Percentiles rank a stretch among this genome's conserved stretches.
phyloP scores from a whole-genome alignment of 148 eudicot species.

The Linanthus parryae region DNA sequence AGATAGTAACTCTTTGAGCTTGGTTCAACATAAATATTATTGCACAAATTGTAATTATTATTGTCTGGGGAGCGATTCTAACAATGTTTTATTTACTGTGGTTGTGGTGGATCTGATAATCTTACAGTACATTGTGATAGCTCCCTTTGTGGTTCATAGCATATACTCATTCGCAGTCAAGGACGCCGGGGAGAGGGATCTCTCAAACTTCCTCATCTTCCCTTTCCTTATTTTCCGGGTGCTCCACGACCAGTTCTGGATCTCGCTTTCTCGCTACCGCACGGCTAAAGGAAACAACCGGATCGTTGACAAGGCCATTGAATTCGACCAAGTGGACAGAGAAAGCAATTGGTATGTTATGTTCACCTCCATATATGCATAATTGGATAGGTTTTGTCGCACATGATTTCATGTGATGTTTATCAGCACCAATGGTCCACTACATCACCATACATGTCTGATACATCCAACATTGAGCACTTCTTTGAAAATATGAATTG shows the following conservation, averaged over 20 bases:
- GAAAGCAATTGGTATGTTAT: conserved; percentile 49
- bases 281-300: conserved; percentile 54
- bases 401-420: too few relatives aligned
- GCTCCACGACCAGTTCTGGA: conserved; percentile 68
- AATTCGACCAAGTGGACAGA: conserved; percentile 71
- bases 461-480: too few relatives aligned
- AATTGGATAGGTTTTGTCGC: too few relatives aligned
- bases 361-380: not conserved
- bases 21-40: too few relatives aligned
- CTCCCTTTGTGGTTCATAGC: conserved; percentile 42
- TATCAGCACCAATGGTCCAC: too few relatives aligned
- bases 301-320: conserved; percentile 57
- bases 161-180: conserved; percentile 19
- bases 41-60: too few relatives aligned
- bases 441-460: too few relatives aligned
- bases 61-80: too few relatives aligned
- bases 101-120: too few relatives aligned
- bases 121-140: conserved; percentile 26
- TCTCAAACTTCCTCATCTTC: conserved; percentile 9
- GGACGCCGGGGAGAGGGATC: conserved; percentile 22
- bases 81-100: too few relatives aligned
- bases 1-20: too few relatives aligned
- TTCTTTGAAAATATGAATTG: too few relatives aligned
- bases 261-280: conserved; percentile 49
- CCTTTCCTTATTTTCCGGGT: conserved; percentile 43